Percentiles rank a stretch among this genome's conserved stretches.
These are phyloP conservation scores for Podosphaera fusca DNA, from an alignment of 2,329 filamentous ascomycete genomes.

Conservation along the genomic window DNA sequence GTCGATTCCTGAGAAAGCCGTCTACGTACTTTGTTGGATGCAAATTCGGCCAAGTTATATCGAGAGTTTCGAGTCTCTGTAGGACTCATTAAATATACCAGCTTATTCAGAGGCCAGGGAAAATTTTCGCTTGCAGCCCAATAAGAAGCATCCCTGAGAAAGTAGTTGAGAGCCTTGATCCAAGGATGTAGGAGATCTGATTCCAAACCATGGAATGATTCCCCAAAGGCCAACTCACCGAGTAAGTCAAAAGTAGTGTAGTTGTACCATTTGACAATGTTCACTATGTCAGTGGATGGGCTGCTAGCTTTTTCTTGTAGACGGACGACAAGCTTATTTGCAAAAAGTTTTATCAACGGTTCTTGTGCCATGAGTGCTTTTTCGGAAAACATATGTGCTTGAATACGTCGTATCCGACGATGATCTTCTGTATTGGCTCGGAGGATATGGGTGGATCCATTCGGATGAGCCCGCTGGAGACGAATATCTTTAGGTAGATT, in stretches of 20 bases:
- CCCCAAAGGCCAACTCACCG: conserved; percentile 22
- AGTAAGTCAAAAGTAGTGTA: conserved; percentile 19
- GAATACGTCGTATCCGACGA: conserved; percentile 11
- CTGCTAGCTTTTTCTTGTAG: conserved; percentile 11
- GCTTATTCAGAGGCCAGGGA: not conserved
- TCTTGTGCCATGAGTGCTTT: conserved; percentile 15
- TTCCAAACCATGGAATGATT: conserved; percentile 17
- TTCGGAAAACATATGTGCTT: conserved; percentile 15
- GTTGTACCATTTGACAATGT: conserved; percentile 13
- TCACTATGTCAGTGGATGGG: not conserved
- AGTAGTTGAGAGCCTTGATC: conserved; percentile 2
- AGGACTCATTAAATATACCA: not conserved
- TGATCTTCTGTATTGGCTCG: conserved; percentile 7
- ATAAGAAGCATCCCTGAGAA: not conserved
- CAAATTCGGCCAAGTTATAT: not conserved
- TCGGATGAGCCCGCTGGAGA: not conserved
- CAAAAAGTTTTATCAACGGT: conserved; percentile 4
- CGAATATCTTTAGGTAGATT: not conserved
- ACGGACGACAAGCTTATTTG: conserved; percentile 3
- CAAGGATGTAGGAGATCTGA: conserved; percentile 11
- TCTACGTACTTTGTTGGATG: not conserved
- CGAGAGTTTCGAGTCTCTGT: not conserved
- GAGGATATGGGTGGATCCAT: not conserved
- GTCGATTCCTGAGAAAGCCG: not conserved
- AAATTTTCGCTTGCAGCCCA: not conserved